Evolutionary conservation across 129 eudicot genomes (phyloP), one percentile per base, ranked within the genome.

Genomic region (Flaveria ramosissima): DNA sequence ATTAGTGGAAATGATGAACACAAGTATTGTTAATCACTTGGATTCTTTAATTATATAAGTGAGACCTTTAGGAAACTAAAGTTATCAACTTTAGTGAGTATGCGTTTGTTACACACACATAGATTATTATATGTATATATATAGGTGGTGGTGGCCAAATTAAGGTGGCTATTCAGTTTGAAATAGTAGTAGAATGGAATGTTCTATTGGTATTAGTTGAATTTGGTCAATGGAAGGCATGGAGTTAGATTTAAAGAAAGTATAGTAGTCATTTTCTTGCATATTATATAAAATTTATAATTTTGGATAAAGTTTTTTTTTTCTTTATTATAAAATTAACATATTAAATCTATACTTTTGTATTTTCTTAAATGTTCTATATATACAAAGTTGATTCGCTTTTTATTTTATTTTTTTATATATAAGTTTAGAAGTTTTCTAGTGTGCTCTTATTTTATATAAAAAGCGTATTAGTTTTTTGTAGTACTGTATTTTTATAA

Each of bases 121-220:
- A 45, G 21, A 77, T 68, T 4, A 36, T 6, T 36, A 77, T 77
- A 52, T 36, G 41, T 36, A 24, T 41, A 50, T 56, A 47, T 26
- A 68, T 27, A 63, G 53, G 71, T 78, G 82, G 64, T 27, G 50
- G 64, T 13, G 50, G 43, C 62, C 68, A 9, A 27, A 69, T 36
- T 36, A 36, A 66, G 82, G 64, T 61, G 71, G 77, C 77, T 78
- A 42, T 24, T 68, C 13, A 43, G 59, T 68, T 67, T 77, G 62
- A 70, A 46, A 78, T 26, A 59, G n/a, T 9, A 55, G 57, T 74
- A 57, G 50, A 48, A 78, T 45, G 62, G 67, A 32, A 70, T 77
- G 48, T 56, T 73, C 24, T 73, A 56, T 21, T 73, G 10, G 9
- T 53, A 21, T 68, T 68, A 21, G 75, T 68, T 12, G 60, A 56